Base-by-base conservation (phyloP, 495 filamentous ascomycete species). In the Penicillium crystallinum region DNA sequence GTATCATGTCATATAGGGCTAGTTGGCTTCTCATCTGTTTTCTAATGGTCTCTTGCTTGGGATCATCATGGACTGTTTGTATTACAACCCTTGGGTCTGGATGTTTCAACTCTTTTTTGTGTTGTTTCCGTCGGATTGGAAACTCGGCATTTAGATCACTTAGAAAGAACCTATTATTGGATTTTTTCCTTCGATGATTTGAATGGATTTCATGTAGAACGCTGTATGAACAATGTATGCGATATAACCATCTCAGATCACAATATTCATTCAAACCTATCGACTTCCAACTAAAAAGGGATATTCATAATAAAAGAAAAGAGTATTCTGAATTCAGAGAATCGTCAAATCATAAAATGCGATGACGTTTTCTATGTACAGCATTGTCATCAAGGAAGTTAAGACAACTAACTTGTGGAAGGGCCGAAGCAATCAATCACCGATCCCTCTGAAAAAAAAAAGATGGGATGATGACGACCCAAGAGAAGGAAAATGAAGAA, bases 281-380 rank as follows among this genome's bases (percentile, higher is more conserved):
- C 25, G 23, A 27, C 11, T 25, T 11, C 9, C 17, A 8, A 25
- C 23, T 6, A 18, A 43, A 22, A 49, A 43, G 18, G 43, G 39
- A 55, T 18, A 52, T 27, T 42, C 38, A 10, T 50, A 42, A 38
- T 22, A 3, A 38, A 8, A 31, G n/a, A 34, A 31, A 15, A 35
- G 34, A 27, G 29, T 14, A 18, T 35, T 18, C 12, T 21, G 22
- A 44, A 45, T 21, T 52, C 40, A 35, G 31, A 21, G 40, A 52
- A 52, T 52, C 49, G 31, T 52, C 40, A 37, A 48, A 9, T 52
- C 31, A 58, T 59, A 46, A 42, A 40, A 61, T 49, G 48, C 30
- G 55, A 37, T 57, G 51, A 52, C 39, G 53, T 53, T 49, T 29
- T 58, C 52, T 67, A 69, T 69, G 61, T 66, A 66, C 61, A 67